Conservation (phyloP, 2,329 filamentous ascomycete species). For the Cladorrhinum sp. region DNA sequence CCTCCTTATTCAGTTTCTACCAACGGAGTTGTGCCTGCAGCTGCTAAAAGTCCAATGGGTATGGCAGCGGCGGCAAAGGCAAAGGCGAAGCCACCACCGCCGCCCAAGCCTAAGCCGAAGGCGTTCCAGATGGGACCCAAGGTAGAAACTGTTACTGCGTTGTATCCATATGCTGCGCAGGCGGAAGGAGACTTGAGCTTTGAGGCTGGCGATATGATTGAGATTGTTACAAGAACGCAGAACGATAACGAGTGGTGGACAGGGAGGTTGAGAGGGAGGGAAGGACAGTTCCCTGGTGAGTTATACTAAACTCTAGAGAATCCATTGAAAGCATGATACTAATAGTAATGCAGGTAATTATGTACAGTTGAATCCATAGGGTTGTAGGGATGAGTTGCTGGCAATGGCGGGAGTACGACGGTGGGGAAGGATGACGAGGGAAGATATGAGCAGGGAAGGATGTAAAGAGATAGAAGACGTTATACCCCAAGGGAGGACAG, state of each 20-base stretch:
- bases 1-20: constrained; percentile 63
- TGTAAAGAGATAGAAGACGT: too few species aligned
- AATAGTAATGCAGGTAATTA: constrained; percentile 40
- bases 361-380: constrained; percentile 40
- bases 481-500: too few species aligned
- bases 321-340: background rate
- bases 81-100: constrained; percentile 54
- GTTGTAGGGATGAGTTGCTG: background rate
- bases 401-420: background rate
- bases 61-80: constrained; percentile 52
- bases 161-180: constrained; percentile 96
- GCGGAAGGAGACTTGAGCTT: constrained; percentile 94
- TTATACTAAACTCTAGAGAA: constrained; percentile 13
- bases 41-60: constrained; percentile 22
- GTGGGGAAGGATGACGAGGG: too few species aligned
- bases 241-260: constrained; percentile 99
- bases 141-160: constrained; percentile 74
- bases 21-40: constrained; percentile 27
- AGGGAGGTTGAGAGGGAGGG: constrained; percentile 72
- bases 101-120: constrained; percentile 40
- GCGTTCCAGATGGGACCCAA: constrained; percentile 58
- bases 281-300: constrained; percentile 93
- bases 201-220: constrained; percentile 80
- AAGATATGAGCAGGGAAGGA: too few species aligned
- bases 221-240: constrained; percentile 76